phyloP scores from a whole-genome alignment of 2,329 filamentous ascomycete species.

The Phyllachora maydis region DNA sequence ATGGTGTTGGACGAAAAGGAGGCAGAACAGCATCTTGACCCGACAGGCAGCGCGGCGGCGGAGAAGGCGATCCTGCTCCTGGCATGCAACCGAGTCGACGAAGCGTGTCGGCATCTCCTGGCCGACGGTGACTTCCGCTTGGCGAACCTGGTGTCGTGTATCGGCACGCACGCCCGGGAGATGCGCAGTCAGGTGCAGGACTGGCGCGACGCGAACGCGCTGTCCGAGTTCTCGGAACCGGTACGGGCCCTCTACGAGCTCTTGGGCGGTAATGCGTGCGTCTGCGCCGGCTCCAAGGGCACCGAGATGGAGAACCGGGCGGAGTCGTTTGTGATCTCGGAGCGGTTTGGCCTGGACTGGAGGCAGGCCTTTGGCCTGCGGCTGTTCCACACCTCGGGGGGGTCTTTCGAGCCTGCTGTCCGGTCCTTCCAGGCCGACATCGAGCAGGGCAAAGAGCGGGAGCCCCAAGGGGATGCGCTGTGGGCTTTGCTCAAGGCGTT shows the following conservation, averaged over 20 bases:
- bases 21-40: slow-evolving; percentile 28
- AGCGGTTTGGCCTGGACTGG: slow-evolving; percentile 78
- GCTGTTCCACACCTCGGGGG: slow-evolving; percentile 67
- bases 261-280: slow-evolving; percentile 68
- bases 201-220: slow-evolving; percentile 66
- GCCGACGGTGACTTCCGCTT: slow-evolving; percentile 62
- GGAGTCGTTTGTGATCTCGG: slow-evolving; percentile 61
- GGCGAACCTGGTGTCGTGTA: slow-evolving; percentile 66
- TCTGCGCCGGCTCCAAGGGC: slow-evolving; percentile 56
- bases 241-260: slow-evolving; percentile 81
- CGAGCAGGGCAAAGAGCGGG: slow-evolving; percentile 46
- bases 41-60: slow-evolving; percentile 43
- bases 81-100: slow-evolving; percentile 56
- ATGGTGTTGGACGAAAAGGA: slow-evolving; percentile 40
- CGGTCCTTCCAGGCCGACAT: slow-evolving; percentile 55
- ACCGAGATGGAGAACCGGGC: slow-evolving; percentile 62
- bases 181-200: slow-evolving; percentile 63
- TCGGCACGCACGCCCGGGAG: slow-evolving; percentile 58
- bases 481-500: slow-evolving; percentile 79
- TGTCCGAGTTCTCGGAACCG: slow-evolving; percentile 71
- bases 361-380: slow-evolving; percentile 80
- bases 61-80: slow-evolving; percentile 71
- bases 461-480: slow-evolving; percentile 29
- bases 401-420: slow-evolving; percentile 32
- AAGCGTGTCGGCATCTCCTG: slow-evolving; percentile 65